These are phyloP conservation scores for Fragaria ananassa DNA, from an alignment of 306 rosid species.

Conservation along the genomic window DNA sequence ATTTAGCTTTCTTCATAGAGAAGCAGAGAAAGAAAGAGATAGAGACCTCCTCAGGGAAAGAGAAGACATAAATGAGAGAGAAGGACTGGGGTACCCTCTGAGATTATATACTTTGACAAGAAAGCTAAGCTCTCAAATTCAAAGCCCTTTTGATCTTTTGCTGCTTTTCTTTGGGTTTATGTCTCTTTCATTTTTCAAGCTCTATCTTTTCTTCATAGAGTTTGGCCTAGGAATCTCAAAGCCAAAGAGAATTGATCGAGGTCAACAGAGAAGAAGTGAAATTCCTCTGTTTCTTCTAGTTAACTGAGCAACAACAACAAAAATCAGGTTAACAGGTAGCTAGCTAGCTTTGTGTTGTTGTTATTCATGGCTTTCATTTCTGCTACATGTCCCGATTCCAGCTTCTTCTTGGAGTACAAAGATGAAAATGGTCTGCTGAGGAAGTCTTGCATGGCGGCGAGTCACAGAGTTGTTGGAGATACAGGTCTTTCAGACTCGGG, in stretches of 20 bases:
- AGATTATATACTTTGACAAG: conserved; percentile 47
- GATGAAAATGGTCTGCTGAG: conserved; percentile 44
- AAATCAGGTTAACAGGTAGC: not conserved
- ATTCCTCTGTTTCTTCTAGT: conserved; percentile 28
- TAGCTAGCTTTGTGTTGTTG: not conserved
- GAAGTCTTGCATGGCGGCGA: conserved; percentile 70
- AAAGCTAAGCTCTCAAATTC: conserved; percentile 26
- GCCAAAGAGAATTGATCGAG: conserved; percentile 27
- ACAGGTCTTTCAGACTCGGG: conserved; percentile 65
- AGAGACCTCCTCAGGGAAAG: conserved; percentile 36
- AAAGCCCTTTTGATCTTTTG: conserved; percentile 34
- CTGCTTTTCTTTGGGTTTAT: conserved; percentile 21
- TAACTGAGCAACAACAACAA: not conserved
- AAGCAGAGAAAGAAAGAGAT: conserved; percentile 32
- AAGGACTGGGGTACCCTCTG: conserved; percentile 36
- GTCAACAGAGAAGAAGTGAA: conserved; percentile 30
- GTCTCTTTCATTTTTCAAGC: conserved; percentile 19
- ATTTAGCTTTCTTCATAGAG: conserved; percentile 43
- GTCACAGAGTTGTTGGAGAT: conserved; percentile 64
- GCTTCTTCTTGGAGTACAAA: conserved; percentile 37
- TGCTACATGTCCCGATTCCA: conserved; percentile 30
- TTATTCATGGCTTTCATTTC: conserved; percentile 25
- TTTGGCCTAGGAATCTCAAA: conserved; percentile 25
- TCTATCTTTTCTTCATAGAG: conserved; percentile 31
- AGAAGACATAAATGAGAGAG: conserved; percentile 41